Conservation (phyloP, 768 basidiomycete species). For the Boletus fagicola region DNA sequence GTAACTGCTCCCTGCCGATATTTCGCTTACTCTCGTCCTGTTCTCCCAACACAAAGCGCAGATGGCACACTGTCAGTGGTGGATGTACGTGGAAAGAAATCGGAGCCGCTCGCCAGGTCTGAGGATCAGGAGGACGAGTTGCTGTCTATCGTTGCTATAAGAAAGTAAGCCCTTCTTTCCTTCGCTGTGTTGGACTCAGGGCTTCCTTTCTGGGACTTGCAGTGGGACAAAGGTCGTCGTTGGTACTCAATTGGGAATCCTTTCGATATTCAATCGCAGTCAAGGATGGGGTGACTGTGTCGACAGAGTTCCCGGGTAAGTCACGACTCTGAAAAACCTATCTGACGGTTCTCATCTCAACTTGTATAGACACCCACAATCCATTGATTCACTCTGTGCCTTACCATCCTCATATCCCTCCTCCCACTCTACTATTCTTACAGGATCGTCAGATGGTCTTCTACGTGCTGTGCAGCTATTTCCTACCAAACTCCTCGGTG, state of each 20-base stretch:
- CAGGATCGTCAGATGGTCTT: constrained; percentile 90
- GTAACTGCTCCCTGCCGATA: background rate
- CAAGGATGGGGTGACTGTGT: constrained; percentile 93
- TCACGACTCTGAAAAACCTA: constrained; percentile 5
- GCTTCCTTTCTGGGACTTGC: background rate
- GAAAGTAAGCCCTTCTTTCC: constrained; percentile 49
- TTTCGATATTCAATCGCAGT: constrained; percentile 85
- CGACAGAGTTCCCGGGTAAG: constrained; percentile 83
- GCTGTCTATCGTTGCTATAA: constrained; percentile 81
- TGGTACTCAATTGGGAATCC: constrained; percentile 85
- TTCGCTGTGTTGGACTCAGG: background rate
- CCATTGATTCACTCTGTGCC: constrained; percentile 81
- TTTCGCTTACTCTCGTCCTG: background rate
- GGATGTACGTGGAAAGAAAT: constrained; percentile 81
- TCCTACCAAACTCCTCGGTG: constrained; percentile 86
- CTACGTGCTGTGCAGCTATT: constrained; percentile 84
- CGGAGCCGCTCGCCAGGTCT: constrained; percentile 76
- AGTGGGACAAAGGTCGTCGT: constrained; percentile 82
- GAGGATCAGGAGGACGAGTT: constrained; percentile 97
- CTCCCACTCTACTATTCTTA: constrained; percentile 70
- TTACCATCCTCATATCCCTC: constrained; percentile 62
- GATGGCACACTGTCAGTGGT: constrained; percentile 93
- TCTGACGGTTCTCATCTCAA: constrained; percentile 11
- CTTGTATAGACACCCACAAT: constrained; percentile 76
- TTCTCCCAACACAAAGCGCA: constrained; percentile 50